Base-by-base conservation (phyloP, 2,329 filamentous ascomycete genomes). In the Alternaria sp. region DNA sequence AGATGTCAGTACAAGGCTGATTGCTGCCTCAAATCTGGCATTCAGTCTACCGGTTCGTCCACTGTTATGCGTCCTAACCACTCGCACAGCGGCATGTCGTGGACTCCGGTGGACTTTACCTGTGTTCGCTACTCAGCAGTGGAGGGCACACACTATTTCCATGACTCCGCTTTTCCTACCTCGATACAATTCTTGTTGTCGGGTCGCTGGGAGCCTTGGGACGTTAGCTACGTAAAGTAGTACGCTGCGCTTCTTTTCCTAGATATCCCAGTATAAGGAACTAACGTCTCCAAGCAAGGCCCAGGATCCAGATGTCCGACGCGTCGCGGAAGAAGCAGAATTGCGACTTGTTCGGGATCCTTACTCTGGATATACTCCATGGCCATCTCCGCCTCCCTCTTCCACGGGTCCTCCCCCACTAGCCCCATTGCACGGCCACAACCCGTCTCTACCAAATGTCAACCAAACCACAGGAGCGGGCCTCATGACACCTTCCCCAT, bases 71-170 rank as follows among this genome's bases (percentile, higher is more conserved):
- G 46, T 26, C 32, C 26, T 36, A 41, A 53, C 28, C 26, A 57
- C 54, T 32, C n/a, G 41, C 38, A 32, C 54, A 49, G 54, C 65
- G 69, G 57, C 61, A 75, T 75, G 73, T 71, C 73, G 66, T 69
- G 64, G 67, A 62, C 57, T 36, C 59, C 47, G 42, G 70, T 76
- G 20, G 67, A 76, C 57, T 72, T 75, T 48, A 64, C 61, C 55
- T 54, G 65, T 49, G 70, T 76, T 32, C 64, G 70, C 36, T 75
- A 72, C 61, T 75, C 73, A 9, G 63, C 66, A 16, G 58, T 75
- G 11, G 73, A 76, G 55, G 63, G 65, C 34, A 72, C 68, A 16
- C 69, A 76, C 56, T 76, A 70, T 54, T 76, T 76, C 51, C 70
- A 69, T 65, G 74, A 76, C 52, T 66, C 68, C 30, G 47, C 54